A percentile compares a stretch with the other conserved stretches of the same genome.
Conservation (phyloP, 2,329 filamentous ascomycete species). For the Fusarium sp. region DNA sequence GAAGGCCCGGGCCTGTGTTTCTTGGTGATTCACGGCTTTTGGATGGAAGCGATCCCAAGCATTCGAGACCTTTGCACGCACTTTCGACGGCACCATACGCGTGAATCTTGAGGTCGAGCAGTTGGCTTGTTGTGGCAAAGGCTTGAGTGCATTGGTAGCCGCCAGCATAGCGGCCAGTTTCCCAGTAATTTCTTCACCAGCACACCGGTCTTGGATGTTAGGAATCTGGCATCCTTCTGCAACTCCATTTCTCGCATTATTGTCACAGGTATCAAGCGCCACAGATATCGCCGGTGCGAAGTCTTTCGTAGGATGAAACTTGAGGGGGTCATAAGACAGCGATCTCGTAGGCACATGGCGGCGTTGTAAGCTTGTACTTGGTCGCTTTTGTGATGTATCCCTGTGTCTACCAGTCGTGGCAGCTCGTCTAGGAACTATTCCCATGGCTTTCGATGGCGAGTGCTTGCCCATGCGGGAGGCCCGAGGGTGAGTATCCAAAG, state of each 20-base stretch:
- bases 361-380: constrained; percentile 20
- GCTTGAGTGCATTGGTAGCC: constrained; percentile 48
- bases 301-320: constrained; percentile 25
- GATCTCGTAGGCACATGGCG: constrained; percentile 21
- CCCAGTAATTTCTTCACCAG: constrained; percentile 43
- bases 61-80: constrained; percentile 48
- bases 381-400: constrained; percentile 20
- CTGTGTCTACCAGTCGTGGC: constrained; percentile 15
- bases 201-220: not conserved
- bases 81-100: constrained; percentile 43
- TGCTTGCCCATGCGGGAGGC: constrained; percentile 17
- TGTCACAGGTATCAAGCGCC: constrained; percentile 18
- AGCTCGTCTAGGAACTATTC: constrained; percentile 20
- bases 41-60: constrained; percentile 46
- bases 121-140: constrained; percentile 23
- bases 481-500: not conserved
- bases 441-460: constrained; percentile 7
- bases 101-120: constrained; percentile 38
- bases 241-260: constrained; percentile 16
- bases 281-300: constrained; percentile 11
- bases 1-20: constrained; percentile 9
- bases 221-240: not conserved
- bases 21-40: constrained; percentile 40
- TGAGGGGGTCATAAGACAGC: constrained; percentile 29
- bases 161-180: constrained; percentile 51